These are phyloP conservation scores for Penicillium sp. DNA, from an alignment of 2,329 filamentous ascomycete genomes.

Conservation along the genomic window DNA sequence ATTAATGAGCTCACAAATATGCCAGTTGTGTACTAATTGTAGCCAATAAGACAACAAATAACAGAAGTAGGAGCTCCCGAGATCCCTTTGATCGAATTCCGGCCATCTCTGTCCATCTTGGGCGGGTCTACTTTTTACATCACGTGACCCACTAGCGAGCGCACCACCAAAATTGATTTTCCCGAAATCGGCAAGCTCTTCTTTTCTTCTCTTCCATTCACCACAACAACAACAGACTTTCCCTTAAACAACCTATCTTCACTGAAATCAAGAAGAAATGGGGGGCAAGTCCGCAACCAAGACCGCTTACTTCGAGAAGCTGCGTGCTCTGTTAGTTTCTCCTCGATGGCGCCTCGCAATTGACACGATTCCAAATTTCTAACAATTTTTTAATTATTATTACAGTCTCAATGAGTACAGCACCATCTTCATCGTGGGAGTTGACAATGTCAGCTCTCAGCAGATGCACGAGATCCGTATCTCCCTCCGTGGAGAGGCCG, in stretches of 20 bases:
- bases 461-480: constrained; percentile 99
- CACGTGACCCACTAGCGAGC: constrained; percentile 42
- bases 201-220: constrained; percentile 22
- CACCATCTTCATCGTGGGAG: constrained; percentile 94
- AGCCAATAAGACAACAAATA: background rate
- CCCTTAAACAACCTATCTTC: constrained; percentile 99
- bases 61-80: background rate
- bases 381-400: background rate
- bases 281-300: constrained; percentile 96
- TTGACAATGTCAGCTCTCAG: constrained; percentile 99
- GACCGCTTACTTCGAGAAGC: constrained; percentile 98
- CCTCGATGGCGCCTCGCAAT: constrained; percentile 68
- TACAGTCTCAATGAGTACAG: constrained; percentile 82
- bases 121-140: constrained; percentile 7
- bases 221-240: constrained; percentile 45
- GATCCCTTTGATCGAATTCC: constrained; percentile 4
- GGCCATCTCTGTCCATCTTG: constrained; percentile 4
- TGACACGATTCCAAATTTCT: background rate
- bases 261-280: constrained; percentile 86
- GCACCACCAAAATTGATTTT: constrained; percentile 38
- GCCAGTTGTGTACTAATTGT: background rate
- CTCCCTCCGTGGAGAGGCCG: constrained; percentile 83
- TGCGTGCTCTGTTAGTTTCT: constrained; percentile 1
- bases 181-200: constrained; percentile 24
- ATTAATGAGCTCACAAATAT: background rate